Conservation (phyloP, 2,329 filamentous ascomycete species). For the Beauveria pseudobassiana region DNA sequence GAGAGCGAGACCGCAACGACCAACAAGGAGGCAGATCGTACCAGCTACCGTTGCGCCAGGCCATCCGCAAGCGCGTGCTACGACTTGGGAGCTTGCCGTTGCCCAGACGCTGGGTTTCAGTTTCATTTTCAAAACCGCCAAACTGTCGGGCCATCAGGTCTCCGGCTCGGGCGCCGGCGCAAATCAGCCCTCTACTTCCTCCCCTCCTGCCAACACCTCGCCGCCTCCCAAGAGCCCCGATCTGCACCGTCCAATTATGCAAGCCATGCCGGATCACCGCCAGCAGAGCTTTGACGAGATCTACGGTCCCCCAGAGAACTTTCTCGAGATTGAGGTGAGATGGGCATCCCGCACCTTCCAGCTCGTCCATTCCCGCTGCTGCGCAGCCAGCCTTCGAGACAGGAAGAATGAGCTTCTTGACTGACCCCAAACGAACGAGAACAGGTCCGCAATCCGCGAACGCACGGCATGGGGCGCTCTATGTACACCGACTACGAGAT, state of each 20-base stretch:
- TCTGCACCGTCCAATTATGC: conserved; percentile 48
- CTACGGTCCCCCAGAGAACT: conserved; percentile 97
- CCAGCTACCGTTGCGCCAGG: background rate
- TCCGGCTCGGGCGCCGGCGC: conserved; percentile 25
- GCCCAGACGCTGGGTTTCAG: background rate
- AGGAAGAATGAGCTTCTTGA: background rate
- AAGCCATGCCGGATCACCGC: conserved; percentile 64
- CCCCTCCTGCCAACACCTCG: background rate
- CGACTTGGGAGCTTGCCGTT: background rate
- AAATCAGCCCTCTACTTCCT: conserved; percentile 13
- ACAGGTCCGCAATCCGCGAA: conserved; percentile 87
- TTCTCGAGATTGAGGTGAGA: conserved; percentile 89
- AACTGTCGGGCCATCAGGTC: conserved; percentile 35
- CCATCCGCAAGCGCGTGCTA: background rate
- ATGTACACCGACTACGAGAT: conserved; percentile 99
- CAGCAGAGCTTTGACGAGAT: conserved; percentile 98
- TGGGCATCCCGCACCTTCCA: background rate
- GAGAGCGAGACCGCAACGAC: background rate
- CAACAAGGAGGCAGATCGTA: background rate
- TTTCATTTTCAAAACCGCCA: conserved; percentile 20
- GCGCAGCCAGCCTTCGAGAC: too few relatives aligned
- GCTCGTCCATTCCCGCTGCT: too few relatives aligned
- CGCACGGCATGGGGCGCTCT: conserved; percentile 84
- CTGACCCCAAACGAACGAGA: background rate
- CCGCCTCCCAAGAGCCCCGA: conserved; percentile 22